Evolutionary conservation across 176 grass and related monocot species (phyloP), one percentile per base, ranked within the genome.

Genomic region (Aegilops sharonensis): DNA sequence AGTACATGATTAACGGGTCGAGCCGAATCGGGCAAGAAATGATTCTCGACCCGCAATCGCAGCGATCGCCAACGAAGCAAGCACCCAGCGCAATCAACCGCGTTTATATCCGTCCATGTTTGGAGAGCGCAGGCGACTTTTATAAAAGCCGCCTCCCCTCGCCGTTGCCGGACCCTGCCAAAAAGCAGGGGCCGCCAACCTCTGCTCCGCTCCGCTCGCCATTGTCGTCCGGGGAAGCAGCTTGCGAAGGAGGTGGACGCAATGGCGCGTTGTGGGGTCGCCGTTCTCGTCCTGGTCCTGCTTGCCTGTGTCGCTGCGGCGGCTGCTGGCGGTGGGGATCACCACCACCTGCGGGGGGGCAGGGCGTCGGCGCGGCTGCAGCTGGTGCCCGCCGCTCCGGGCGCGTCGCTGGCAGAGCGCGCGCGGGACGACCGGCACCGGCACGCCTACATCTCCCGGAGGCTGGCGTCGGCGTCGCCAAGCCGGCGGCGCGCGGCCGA

Each of bases 131-230:
- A 27, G 21, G 32, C 20, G 34, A 3, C 83, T 35, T 35, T 79
- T 89, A 90, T 90, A 90, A 90, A 87, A 75, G 80, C 23, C 80
- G 17, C 20, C 78, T 45, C 27, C 70, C 75, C 2, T 67, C 85
- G 85, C 70, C 61, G 48, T 71, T 82, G 78, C 60, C 74, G 81
- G 75, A 68, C 89, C 78, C 69, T 75, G 48, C 81, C 89, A 63
- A 85, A 81, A 88, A 88, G 81, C 50, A 76, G 72, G 43, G 72
- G 72, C 72, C 72, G 72, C 72, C 71, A 13, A 30, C 5, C 52
- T 71, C 65, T 0, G 35, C 79, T 15, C 59, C 1, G 57, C 52
- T 56, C 66, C 0, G 36, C 68, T 52, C 73, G 45, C 70, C 43
- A 50, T 72, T 65, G 79, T 7, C 67, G 14, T 79, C 35, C 0